Percentiles rank a stretch among this genome's conserved stretches.
Evolutionary conservation across 2,329 filamentous ascomycete genomes (phyloP).

Genomic region (Capronia coronata): DNA sequence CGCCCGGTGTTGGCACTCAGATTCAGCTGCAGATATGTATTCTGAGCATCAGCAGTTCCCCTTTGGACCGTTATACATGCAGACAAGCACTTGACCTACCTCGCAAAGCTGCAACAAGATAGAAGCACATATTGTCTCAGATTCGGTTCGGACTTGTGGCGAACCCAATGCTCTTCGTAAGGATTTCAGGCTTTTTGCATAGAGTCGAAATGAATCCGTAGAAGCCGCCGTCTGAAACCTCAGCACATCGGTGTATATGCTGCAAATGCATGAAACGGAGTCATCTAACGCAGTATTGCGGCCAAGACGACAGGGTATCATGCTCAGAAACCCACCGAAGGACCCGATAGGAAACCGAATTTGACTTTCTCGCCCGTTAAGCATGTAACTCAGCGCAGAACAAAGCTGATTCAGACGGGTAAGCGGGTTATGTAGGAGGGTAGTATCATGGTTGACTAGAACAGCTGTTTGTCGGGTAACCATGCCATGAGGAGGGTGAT

Average conservation of each 20-base stretch:
- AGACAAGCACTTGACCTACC: background rate
- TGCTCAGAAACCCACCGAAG: conserved; percentile 6
- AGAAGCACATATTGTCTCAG: conserved; percentile 20
- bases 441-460: too few species aligned
- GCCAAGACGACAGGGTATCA: conserved; percentile 3
- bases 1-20: conserved; percentile 12
- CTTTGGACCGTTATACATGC: too few species aligned
- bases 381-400: conserved; percentile 3
- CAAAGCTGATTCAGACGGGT: background rate
- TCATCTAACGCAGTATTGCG: conserved; percentile 3
- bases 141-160: conserved; percentile 2
- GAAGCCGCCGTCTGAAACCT: background rate
- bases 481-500: too few species aligned
- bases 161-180: conserved; percentile 1
- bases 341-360: conserved; percentile 6
- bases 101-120: conserved; percentile 22
- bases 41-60: too few species aligned
- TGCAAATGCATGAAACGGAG: conserved; percentile 8
- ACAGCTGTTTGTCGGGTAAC: too few species aligned
- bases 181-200: conserved; percentile 3
- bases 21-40: conserved; percentile 10
- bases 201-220: conserved; percentile 3
- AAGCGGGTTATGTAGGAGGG: background rate
- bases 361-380: conserved; percentile 1
- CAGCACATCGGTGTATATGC: conserved; percentile 3